phyloP scores from a whole-genome alignment of 768 basidiomycete genomes.

The Lanmaoa rubissima region DNA sequence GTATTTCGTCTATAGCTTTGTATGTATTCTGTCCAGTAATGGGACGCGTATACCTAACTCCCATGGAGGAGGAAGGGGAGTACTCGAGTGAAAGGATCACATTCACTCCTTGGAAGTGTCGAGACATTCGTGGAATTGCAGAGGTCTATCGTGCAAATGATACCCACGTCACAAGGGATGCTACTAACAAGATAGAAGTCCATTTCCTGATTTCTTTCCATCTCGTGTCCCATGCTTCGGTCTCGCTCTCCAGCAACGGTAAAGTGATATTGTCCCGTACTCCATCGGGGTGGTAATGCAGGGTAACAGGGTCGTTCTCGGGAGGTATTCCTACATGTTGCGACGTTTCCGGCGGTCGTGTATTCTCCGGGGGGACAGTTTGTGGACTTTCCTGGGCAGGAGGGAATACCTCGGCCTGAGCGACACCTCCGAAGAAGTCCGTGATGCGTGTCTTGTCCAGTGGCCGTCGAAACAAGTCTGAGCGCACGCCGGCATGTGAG shows the following conservation, averaged over 20 bases:
- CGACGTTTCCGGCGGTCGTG: neutral
- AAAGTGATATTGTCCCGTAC: neutral
- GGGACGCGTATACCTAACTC: neutral
- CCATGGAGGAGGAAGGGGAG: neutral
- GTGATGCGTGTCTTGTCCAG: slow-evolving; percentile 67
- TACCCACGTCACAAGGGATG: slow-evolving; percentile 28
- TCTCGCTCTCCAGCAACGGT: neutral
- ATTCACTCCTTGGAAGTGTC: neutral
- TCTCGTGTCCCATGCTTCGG: slow-evolving; percentile 10
- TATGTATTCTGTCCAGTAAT: neutral
- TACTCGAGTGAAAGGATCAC: neutral
- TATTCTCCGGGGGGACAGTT: neutral
- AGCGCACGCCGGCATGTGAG: slow-evolving; percentile 88
- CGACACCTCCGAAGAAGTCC: slow-evolving; percentile 88
- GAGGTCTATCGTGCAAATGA: slow-evolving; percentile 18
- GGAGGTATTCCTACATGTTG: neutral
- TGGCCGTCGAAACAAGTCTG: slow-evolving; percentile 71
- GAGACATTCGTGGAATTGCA: neutral
- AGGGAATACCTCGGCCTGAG: slow-evolving; percentile 70
- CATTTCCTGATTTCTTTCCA: slow-evolving; percentile 32
- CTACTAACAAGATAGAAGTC: slow-evolving; percentile 26
- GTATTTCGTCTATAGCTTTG: neutral
- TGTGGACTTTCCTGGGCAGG: slow-evolving; percentile 1
- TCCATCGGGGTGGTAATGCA: neutral
- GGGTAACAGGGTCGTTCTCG: neutral